phyloP scores from a whole-genome alignment of 2,329 filamentous ascomycete genomes.

The Aspergillus viridinutans region DNA sequence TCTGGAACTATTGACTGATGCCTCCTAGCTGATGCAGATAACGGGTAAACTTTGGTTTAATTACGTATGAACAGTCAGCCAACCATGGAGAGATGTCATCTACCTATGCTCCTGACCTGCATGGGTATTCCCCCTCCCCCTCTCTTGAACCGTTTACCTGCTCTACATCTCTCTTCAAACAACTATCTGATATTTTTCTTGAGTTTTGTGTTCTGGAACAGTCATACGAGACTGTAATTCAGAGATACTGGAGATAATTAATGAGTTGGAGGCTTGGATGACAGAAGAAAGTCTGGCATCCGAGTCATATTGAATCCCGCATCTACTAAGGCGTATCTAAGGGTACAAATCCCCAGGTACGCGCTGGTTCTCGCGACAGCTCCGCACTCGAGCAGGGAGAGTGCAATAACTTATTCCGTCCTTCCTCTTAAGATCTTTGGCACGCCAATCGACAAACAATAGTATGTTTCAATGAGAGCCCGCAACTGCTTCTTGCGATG shows the following conservation, averaged over 20 bases:
- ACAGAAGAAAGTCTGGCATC: neutral
- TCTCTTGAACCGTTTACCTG: slow-evolving; percentile 9
- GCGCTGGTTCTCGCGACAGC: neutral
- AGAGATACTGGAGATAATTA: neutral
- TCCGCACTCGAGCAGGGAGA: neutral
- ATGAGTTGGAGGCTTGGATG: neutral
- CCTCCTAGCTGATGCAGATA: slow-evolving; percentile 8
- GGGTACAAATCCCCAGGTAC: slow-evolving; percentile 3
- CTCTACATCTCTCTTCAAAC: slow-evolving; percentile 5
- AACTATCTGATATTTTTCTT: neutral
- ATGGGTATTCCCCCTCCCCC: slow-evolving; percentile 13
- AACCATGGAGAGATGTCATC: slow-evolving; percentile 17
- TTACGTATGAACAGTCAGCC: slow-evolving; percentile 11
- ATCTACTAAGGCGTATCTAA: slow-evolving; percentile 1
- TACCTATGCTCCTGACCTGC: slow-evolving; percentile 20
- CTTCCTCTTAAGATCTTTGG: neutral
- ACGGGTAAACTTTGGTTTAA: neutral
- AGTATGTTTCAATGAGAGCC: neutral
- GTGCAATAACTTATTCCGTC: neutral
- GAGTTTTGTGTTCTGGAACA: neutral
- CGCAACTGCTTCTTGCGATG: neutral
- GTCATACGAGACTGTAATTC: neutral
- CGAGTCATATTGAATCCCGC: neutral
- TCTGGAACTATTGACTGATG: neutral
- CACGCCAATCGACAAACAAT: neutral